phyloP scores from a whole-genome alignment of 306 rosid species.

The Cucumis sativus region Cucumber_9930_V3 NC_026660.2:24612001-24612500 shows the following conservation, averaged over 20 bases:
- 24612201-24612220: not conserved
- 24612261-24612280: not conserved
- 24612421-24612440: not conserved
- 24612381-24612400: too few species aligned
- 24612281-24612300: not conserved
- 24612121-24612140: not conserved
- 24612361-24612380: too few species aligned
- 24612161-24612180: not conserved
- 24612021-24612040: conserved; percentile 73
- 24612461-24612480: not conserved
- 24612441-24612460: not conserved
- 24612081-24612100: not conserved
- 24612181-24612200: not conserved
- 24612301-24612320: not conserved
- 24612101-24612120: not conserved
- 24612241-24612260: not conserved
- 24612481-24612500: not conserved
- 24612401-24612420: not conserved
- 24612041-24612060: conserved; percentile 6
- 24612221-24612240: not conserved
- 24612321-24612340: not conserved
- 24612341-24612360: too few species aligned
- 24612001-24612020: conserved; percentile 82
- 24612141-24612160: not conserved
- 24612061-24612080: not conserved